These are phyloP conservation scores for Agapanthus africanus DNA, from an alignment of 106 monocot genomes.

Conservation along the genomic window DNA sequence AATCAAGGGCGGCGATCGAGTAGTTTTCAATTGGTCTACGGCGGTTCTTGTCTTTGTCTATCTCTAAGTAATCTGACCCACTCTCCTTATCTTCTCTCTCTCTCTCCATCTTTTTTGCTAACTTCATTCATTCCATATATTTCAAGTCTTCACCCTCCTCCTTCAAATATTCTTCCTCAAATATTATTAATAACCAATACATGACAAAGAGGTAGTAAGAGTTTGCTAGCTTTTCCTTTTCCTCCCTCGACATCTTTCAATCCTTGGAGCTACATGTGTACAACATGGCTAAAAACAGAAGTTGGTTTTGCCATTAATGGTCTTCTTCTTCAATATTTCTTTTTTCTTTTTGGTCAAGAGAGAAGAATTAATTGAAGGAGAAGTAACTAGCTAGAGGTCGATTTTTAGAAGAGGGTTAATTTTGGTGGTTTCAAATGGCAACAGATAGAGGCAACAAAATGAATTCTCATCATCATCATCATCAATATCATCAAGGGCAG, in stretches of 20 bases:
- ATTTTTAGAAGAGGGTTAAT: too few species aligned
- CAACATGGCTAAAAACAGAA: background rate
- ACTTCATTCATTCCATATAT: background rate
- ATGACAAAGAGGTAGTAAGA: background rate
- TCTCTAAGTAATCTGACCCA: constrained; percentile 14
- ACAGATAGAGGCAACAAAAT: constrained; percentile 5
- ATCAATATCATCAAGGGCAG: constrained; percentile 15
- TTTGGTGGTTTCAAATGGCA: constrained; percentile 5
- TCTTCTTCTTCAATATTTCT: too few species aligned
- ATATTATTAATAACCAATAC: background rate
- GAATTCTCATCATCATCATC: background rate
- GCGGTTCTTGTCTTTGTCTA: constrained; percentile 15
- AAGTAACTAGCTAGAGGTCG: background rate
- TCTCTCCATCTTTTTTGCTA: too few species aligned
- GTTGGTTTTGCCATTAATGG: constrained; percentile 13
- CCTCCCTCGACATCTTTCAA: background rate
- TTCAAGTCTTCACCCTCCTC: background rate
- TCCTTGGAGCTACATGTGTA: background rate
- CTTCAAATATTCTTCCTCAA: too few species aligned
- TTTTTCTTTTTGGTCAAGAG: background rate
- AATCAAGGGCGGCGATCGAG: too few species aligned
- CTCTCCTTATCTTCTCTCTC: constrained; percentile 11
- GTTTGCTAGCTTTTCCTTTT: constrained; percentile 3
- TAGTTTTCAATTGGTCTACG: constrained; percentile 17
- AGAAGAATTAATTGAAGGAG: background rate